Percentiles rank a stretch among this genome's conserved stretches.
These are phyloP conservation scores for Sinapis alba DNA, from an alignment of 441 rosid species.

Conservation along the genomic window DNA sequence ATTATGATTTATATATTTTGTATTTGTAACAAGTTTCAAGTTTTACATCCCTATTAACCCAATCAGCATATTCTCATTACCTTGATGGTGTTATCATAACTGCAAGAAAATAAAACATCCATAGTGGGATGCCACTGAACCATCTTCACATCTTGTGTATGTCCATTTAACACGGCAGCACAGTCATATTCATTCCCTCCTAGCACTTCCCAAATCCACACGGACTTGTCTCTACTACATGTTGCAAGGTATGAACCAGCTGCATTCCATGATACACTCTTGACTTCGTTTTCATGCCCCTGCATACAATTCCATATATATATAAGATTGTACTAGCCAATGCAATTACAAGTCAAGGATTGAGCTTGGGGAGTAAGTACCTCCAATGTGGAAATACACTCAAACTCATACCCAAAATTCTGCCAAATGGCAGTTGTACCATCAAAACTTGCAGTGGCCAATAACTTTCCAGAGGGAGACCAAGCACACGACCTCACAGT, in stretches of 20 bases:
- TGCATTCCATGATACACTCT: slow-evolving; percentile 89
- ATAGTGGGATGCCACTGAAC: slow-evolving; percentile 92
- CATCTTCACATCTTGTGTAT: slow-evolving; percentile 92
- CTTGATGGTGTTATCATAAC: slow-evolving; percentile 92
- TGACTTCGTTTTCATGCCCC: slow-evolving; percentile 98
- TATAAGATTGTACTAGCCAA: neutral
- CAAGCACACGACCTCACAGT: slow-evolving; percentile 93
- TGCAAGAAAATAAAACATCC: slow-evolving; percentile 85
- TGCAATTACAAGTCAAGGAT: neutral
- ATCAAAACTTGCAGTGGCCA: slow-evolving; percentile 93
- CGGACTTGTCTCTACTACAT: slow-evolving; percentile 86
- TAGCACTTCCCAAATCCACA: slow-evolving; percentile 96
- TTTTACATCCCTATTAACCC: neutral
- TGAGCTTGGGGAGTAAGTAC: slow-evolving; percentile 37
- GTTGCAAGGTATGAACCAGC: slow-evolving; percentile 83
- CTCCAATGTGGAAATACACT: slow-evolving; percentile 84
- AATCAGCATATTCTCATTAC: slow-evolving; percentile 43
- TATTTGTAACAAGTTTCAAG: neutral
- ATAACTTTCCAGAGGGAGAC: slow-evolving; percentile 78
- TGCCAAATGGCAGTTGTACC: slow-evolving; percentile 94
- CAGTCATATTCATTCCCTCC: slow-evolving; percentile 89
- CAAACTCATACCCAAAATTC: slow-evolving; percentile 78
- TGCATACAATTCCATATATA: slow-evolving; percentile 19
- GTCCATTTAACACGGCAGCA: slow-evolving; percentile 82
- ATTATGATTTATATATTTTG: too few relatives aligned